Evolutionary conservation across 2,329 filamentous ascomycete species (phyloP).

Genomic region (Xylariaceae sp.): DNA sequence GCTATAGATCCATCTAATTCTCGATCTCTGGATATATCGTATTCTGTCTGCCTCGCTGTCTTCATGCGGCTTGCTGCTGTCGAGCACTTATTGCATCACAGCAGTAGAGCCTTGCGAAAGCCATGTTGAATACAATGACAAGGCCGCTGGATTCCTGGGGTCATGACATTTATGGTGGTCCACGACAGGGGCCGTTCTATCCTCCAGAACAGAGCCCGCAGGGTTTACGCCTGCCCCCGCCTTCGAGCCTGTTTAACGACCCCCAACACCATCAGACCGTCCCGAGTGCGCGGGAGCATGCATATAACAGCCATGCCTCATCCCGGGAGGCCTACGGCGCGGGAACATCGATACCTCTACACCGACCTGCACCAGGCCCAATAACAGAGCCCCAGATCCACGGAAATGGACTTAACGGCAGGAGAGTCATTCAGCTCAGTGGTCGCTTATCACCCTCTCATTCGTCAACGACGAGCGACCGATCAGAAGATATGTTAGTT

Average conservation of each 20-base stretch:
- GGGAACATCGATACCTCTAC: constrained; percentile 17
- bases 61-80: constrained; percentile 23
- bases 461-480: constrained; percentile 19
- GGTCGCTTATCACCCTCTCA: constrained; percentile 19
- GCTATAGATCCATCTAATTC: no score
- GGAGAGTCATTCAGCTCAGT: constrained; percentile 16
- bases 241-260: constrained; percentile 24
- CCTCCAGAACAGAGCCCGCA: constrained; percentile 23
- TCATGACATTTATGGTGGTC: constrained; percentile 26
- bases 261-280: constrained; percentile 17
- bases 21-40: no score
- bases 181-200: constrained; percentile 24
- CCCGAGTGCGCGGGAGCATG: constrained; percentile 19
- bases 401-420: constrained; percentile 14
- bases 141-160: constrained; percentile 28
- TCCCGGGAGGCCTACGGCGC: constrained; percentile 21
- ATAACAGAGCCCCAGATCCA: constrained; percentile 15
- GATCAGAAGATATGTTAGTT: constrained; percentile 21
- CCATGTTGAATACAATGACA: constrained; percentile 31
- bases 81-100: constrained; percentile 20
- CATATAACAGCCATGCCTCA: constrained; percentile 16
- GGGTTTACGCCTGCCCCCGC: constrained; percentile 25
- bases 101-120: constrained; percentile 24
- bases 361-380: constrained; percentile 18
- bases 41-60: constrained; percentile 8